A percentile compares a stretch with the other conserved stretches of the same genome.
phyloP scores from a whole-genome alignment of 2,329 filamentous ascomycete genomes.

The Orbilia ellipsospora region DNA sequence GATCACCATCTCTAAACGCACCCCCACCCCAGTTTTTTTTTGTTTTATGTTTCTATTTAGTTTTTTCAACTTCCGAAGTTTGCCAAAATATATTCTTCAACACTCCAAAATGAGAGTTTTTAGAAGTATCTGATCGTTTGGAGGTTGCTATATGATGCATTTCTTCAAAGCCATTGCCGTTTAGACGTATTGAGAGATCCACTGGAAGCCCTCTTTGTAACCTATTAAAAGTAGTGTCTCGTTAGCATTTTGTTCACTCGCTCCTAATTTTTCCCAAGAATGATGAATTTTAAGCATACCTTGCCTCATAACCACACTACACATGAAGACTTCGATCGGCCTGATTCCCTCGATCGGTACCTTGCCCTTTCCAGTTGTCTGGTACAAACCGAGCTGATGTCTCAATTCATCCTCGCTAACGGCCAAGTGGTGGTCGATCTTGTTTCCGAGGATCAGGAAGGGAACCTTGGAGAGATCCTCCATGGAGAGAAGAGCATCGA shows the following conservation, averaged over 20 bases:
- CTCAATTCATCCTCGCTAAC: constrained; percentile 95
- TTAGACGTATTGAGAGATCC: constrained; percentile 92
- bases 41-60: constrained; percentile 2
- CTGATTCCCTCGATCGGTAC: constrained; percentile 90
- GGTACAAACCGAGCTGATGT: constrained; percentile 90
- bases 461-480: constrained; percentile 96
- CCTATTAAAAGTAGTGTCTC: constrained; percentile 64
- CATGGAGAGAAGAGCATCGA: constrained; percentile 94
- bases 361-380: constrained; percentile 96
- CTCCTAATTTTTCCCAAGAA: background rate
- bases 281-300: constrained; percentile 66
- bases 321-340: constrained; percentile 98
- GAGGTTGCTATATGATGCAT: background rate
- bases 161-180: constrained; percentile 37
- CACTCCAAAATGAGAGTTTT: constrained; percentile 1
- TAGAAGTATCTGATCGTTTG: background rate
- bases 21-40: background rate
- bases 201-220: constrained; percentile 90
- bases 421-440: constrained; percentile 97
- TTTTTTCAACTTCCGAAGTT: constrained; percentile 15
- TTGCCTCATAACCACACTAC: constrained; percentile 97
- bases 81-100: constrained; percentile 17
- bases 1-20: constrained; percentile 19
- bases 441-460: constrained; percentile 96
- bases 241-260: background rate